Conservation (phyloP, 352 stramenopile genomes). For the Peronospora tabacina region DNA sequence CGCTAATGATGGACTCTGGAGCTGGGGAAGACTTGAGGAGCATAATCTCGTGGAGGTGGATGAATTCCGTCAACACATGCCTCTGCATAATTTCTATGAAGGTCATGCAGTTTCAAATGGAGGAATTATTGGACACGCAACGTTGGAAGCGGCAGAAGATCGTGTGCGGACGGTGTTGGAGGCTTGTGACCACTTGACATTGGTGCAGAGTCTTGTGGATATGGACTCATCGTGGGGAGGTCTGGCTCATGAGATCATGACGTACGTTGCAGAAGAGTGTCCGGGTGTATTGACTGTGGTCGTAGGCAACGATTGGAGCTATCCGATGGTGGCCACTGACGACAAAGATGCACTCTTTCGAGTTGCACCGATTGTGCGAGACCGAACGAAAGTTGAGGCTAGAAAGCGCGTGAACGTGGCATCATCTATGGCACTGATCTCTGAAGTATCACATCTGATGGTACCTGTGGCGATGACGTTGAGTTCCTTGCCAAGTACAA, state of each 20-base stretch:
- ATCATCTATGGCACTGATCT: constrained; percentile 49
- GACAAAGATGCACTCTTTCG: constrained; percentile 38
- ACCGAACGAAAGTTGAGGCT: constrained; percentile 53
- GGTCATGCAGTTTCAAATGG: constrained; percentile 39
- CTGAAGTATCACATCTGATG: constrained; percentile 48
- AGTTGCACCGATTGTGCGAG: constrained; percentile 27
- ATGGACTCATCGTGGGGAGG: constrained; percentile 78
- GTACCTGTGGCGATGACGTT: constrained; percentile 45
- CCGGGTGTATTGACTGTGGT: constrained; percentile 40
- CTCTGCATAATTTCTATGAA: constrained; percentile 80
- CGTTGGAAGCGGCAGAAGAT: constrained; percentile 55
- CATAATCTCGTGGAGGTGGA: constrained; percentile 60
- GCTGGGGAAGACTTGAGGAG: constrained; percentile 43
- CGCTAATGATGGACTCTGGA: constrained; percentile 42
- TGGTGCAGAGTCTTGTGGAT: constrained; percentile 65
- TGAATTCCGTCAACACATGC: constrained; percentile 70
- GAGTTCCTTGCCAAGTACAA: constrained; percentile 21
- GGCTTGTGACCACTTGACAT: constrained; percentile 53
- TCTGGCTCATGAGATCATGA: constrained; percentile 61
- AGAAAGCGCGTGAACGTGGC: constrained; percentile 56
- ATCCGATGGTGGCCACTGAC: constrained; percentile 51
- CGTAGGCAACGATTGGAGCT: constrained; percentile 69
- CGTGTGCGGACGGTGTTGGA: constrained; percentile 53
- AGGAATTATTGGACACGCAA: constrained; percentile 45
- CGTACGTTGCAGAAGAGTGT: constrained; percentile 67